Conservation (phyloP, 179 eudicot genomes). For the Beta corolliflora region DNA sequence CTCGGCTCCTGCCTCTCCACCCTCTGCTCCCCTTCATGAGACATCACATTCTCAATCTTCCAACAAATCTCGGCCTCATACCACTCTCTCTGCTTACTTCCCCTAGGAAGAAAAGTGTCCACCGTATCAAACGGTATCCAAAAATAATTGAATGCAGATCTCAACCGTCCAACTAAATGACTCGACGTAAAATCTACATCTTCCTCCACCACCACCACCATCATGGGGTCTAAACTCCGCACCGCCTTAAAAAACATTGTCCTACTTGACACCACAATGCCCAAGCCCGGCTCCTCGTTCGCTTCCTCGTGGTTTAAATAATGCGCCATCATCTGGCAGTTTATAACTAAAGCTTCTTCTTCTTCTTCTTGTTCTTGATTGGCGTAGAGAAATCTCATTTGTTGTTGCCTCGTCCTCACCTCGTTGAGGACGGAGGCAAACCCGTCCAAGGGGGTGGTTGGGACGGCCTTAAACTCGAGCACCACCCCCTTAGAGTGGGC, state of each 20-base stretch:
- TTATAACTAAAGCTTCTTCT: slow-evolving; percentile 58
- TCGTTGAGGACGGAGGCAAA: slow-evolving; percentile 59
- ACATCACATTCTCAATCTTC: slow-evolving; percentile 88
- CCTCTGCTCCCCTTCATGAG: slow-evolving; percentile 62
- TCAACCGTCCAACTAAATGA: slow-evolving; percentile 54
- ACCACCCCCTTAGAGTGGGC: slow-evolving; percentile 63
- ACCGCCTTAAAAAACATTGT: slow-evolving; percentile 56
- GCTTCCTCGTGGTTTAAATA: slow-evolving; percentile 53
- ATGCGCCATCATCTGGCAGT: slow-evolving; percentile 89
- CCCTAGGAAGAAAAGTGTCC: slow-evolving; percentile 74
- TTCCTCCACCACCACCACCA: slow-evolving; percentile 70
- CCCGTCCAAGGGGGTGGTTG: slow-evolving; percentile 63
- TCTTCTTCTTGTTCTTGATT: not conserved
- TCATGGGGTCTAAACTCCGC: slow-evolving; percentile 57
- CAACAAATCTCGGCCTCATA: slow-evolving; percentile 80
- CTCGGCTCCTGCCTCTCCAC: slow-evolving; percentile 77
- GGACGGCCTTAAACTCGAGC: slow-evolving; percentile 64
- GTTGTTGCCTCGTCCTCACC: slow-evolving; percentile 25
- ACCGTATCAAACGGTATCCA: slow-evolving; percentile 94
- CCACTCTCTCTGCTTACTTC: slow-evolving; percentile 82
- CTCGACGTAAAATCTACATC: slow-evolving; percentile 75
- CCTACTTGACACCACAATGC: slow-evolving; percentile 13
- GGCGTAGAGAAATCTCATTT: slow-evolving; percentile 6
- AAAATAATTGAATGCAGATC: slow-evolving; percentile 71
- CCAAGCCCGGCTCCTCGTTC: not conserved